Percentiles rank a stretch among this genome's conserved stretches.
Conservation (phyloP, 208 protist species). For the Leishmania mexicana region DNA sequence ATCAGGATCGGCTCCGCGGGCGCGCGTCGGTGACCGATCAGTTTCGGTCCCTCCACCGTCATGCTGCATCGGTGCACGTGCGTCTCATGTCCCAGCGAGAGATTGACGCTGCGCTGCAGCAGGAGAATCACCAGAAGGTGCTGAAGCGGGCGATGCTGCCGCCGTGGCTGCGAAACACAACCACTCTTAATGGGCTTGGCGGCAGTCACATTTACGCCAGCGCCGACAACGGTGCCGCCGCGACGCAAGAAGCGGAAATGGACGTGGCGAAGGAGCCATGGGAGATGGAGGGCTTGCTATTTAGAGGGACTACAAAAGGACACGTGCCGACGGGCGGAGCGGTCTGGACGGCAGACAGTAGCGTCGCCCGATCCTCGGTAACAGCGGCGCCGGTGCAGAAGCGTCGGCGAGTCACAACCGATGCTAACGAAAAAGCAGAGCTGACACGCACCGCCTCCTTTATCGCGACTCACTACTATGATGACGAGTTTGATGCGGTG, state of each 20-base stretch:
- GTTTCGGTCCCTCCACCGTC: conserved; percentile 82
- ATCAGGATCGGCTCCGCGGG: conserved; percentile 53
- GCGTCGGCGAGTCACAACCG: background rate
- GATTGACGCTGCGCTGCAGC: conserved; percentile 42
- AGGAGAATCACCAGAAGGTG: conserved; percentile 64
- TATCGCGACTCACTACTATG: conserved; percentile 57
- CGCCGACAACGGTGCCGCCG: background rate
- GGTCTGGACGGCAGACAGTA: conserved; percentile 3
- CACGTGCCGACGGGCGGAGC: conserved; percentile 13
- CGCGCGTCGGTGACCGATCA: conserved; percentile 66
- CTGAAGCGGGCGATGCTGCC: conserved; percentile 77
- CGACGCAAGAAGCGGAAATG: background rate
- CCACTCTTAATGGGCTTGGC: conserved; percentile 10
- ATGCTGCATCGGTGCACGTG: conserved; percentile 60
- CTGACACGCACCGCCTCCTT: conserved; percentile 40
- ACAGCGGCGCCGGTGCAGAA: background rate
- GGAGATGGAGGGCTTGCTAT: background rate
- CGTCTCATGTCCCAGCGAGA: conserved; percentile 50
- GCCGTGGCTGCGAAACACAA: conserved; percentile 69
- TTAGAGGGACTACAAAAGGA: background rate
- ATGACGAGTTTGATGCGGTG: conserved; percentile 73
- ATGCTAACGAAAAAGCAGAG: conserved; percentile 2
- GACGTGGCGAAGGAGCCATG: background rate
- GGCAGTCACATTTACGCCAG: conserved; percentile 3
- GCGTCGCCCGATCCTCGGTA: background rate